Base-by-base conservation (phyloP, 164 flowering plant species). In the Umbellularia californica region DNA sequence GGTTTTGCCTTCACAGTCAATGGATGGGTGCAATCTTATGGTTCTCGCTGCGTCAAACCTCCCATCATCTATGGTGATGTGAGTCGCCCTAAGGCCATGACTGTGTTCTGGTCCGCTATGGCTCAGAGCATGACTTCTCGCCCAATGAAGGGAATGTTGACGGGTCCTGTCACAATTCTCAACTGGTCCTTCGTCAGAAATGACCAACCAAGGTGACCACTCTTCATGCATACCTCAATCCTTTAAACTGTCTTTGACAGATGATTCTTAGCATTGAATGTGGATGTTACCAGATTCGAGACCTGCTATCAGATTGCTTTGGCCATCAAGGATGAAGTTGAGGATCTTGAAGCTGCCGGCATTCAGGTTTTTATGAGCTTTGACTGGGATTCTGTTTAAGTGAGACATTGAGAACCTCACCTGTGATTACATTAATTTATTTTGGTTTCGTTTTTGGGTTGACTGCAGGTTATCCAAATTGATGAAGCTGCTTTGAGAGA, bases 1-100 rank as follows among this genome's bases (percentile, higher is more conserved):
- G 98, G 98, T 27, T 92, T 93, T 84, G 97, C 94, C 81, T 93
- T 93, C 85, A 86, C 92, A 19, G 78, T 41, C 51, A 76, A 76
- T 51, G 78, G 81, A 24, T 79, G 81, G 81, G 81, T 79, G 33
- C 78, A 78, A 50, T 78, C 78, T 65, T 78, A 78, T 67, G 78
- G 81, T 13, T 78, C 81, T 30, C 74, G 81, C 22, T 78, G 78
- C 41, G 81, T 78, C 30, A 75, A 78, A 75, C 81, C 81, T 55
- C 81, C 81, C 60, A 68, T 78, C 77, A 78, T 78, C 72, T 79
- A 75, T 58, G 81, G 81, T 67, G 81, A 79, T 75, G 81, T 79
- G 28, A 75, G 81, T 78, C 75, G 81, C 22, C 81, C 78, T 24
- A 79, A 75, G 72, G 69, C 81, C 25, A 79, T 79, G 81, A 79